Evolutionary conservation across 352 stramenopile species (phyloP).

Genomic region (Globisporangium apiculatum): DNA sequence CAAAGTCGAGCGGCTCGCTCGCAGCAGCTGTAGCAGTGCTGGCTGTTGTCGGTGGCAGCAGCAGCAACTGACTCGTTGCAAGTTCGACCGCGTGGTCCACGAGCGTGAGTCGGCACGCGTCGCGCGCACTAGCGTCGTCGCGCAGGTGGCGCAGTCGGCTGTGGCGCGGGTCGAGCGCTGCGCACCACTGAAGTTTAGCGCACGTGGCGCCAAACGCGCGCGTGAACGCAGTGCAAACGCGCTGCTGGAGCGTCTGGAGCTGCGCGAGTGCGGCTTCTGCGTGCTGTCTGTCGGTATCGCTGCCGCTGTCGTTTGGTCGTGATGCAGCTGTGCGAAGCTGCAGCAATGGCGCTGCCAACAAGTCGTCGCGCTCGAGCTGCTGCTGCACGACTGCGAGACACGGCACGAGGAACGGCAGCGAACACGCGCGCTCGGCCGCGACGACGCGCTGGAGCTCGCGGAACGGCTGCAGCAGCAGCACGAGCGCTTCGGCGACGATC

Average conservation of each 20-base stretch:
- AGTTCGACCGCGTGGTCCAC: constrained; percentile 11
- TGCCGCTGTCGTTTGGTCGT: not conserved
- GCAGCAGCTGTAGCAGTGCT: constrained; percentile 17
- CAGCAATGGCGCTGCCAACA: constrained; percentile 20
- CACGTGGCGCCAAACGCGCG: constrained; percentile 13
- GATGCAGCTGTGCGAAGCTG: constrained; percentile 2
- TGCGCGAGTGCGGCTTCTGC: not conserved
- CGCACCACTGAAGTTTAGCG: constrained; percentile 28
- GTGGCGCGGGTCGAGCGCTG: constrained; percentile 36
- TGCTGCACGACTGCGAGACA: constrained; percentile 28
- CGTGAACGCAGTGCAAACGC: constrained; percentile 8
- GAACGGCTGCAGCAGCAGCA: constrained; percentile 32
- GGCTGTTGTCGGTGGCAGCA: too few relatives aligned
- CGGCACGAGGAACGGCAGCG: constrained; percentile 30
- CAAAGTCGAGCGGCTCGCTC: constrained; percentile 22
- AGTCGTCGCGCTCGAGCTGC: constrained; percentile 18
- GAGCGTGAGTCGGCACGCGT: constrained; percentile 14
- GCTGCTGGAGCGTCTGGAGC: constrained; percentile 13
- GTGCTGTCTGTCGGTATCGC: not conserved
- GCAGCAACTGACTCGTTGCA: constrained; percentile 13
- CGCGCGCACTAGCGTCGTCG: constrained; percentile 23
- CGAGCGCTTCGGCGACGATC: constrained; percentile 32
- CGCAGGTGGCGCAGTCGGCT: constrained; percentile 33
- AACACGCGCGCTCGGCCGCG: constrained; percentile 22
- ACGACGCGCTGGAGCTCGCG: constrained; percentile 36